These are phyloP conservation scores for Aspergillus tubingensis DNA, from an alignment of 2,329 filamentous ascomycete species.

Conservation along the genomic window DNA sequence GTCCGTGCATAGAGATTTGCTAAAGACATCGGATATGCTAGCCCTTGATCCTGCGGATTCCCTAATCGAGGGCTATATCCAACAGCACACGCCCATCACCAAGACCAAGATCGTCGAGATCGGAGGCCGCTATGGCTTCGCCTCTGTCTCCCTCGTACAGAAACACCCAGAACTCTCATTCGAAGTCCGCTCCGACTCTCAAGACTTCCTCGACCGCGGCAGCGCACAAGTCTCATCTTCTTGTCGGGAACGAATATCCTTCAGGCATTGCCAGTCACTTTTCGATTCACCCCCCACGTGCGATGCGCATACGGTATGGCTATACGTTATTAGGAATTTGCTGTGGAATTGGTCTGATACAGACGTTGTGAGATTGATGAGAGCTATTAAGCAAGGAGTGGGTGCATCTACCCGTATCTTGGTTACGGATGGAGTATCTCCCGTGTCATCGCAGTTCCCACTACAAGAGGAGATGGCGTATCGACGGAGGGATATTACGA, in stretches of 20 bases:
- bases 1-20: accelerated
- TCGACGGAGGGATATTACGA: conserved; percentile 1
- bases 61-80: neutral
- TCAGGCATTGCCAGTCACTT: neutral
- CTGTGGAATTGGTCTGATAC: neutral
- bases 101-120: neutral
- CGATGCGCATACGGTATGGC: neutral
- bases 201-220: neutral
- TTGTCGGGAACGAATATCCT: neutral
- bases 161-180: neutral
- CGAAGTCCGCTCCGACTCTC: neutral
- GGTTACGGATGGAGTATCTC: neutral
- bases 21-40: neutral
- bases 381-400: neutral
- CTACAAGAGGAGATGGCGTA: neutral
- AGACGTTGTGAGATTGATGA: neutral
- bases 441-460: neutral
- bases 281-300: neutral
- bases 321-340: neutral
- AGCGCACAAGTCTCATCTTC: neutral
- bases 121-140: conserved; percentile 1
- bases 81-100: neutral
- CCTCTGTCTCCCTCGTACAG: neutral
- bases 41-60: neutral
- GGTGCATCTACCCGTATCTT: neutral